Evolutionary conservation across 106 monocot genomes (phyloP), one percentile per base, ranked within the genome.

Genomic region (Amphibolis antarctica): DNA sequence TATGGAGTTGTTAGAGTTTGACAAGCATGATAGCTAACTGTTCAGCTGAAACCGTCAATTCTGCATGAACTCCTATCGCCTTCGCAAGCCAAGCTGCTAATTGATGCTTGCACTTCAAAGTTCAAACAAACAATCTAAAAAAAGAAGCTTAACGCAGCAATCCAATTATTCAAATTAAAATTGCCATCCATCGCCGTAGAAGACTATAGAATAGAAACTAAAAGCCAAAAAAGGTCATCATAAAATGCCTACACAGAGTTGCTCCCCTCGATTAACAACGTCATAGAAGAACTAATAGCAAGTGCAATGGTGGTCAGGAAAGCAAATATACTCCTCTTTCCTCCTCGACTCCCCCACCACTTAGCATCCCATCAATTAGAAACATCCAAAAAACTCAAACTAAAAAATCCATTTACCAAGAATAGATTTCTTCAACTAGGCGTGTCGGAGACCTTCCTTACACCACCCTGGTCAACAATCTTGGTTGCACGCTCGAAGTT

Each of bases 31-130:
- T 4, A 25, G 96, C 89, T 28, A 96, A 60, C 51, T 80, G 60
- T 49, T 96, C 96, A 71, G 90, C 96, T 5, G 77, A 75, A 7
- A 96, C 79, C 27, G 59, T 59, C 44, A 87, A 69, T 19, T 90
- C 90, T n/a, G 53, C 49, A 47, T 73, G 66, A 10, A 53, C 74
- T 15, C 80, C 90, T 20, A 86, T 82, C 0, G 90, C 83, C 46
- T 96, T 90, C 10, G 86, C 90, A 46, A 96, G 77, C 53, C 75
- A 60, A 44, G 86, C 90, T 12, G 96, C 90, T 72, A 96, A 77
- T 70, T 96, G 90, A 72, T 96, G 96, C 73, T 96, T 96, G 45
- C 96, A 96, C 94, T 96, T 42, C 19, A n/a, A n/a, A n/a, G n/a
- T n/a, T n/a, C n/a, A 36, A 4, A 68, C 71, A 56, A 46, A 18